Conservation (phyloP, 164 flowering plant genomes). For the Akebia trifoliata region DNA sequence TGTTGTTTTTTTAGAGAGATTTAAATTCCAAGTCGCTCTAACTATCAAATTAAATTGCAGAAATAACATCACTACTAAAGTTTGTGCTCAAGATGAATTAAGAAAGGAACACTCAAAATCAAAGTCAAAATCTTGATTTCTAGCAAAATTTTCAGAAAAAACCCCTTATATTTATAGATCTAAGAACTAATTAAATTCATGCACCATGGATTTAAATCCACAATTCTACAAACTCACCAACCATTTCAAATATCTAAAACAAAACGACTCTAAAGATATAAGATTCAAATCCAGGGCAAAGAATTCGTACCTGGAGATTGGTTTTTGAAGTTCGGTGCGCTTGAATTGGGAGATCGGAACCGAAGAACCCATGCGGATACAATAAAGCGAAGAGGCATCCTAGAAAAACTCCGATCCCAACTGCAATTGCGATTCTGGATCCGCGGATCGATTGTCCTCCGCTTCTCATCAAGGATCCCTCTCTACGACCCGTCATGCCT, state of each 20-base stretch:
- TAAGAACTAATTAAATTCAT: background rate
- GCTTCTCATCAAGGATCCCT: conserved; percentile 41
- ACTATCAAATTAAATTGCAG: too few species aligned
- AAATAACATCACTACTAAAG: background rate
- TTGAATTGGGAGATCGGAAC: conserved; percentile 18
- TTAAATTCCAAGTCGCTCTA: too few species aligned
- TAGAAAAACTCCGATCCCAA: conserved; percentile 55
- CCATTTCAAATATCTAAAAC: too few species aligned
- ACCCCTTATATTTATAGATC: background rate
- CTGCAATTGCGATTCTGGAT: conserved; percentile 51
- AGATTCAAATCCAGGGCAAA: background rate
- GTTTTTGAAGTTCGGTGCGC: conserved; percentile 22
- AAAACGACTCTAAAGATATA: too few species aligned
- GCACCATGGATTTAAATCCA: background rate
- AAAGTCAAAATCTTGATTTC: background rate
- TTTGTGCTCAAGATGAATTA: background rate
- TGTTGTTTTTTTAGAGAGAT: too few species aligned
- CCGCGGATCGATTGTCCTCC: conserved; percentile 36
- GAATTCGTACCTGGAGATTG: conserved; percentile 33
- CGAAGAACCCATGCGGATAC: conserved; percentile 64
- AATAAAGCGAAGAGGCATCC: conserved; percentile 74
- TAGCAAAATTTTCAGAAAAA: background rate
- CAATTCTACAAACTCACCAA: too few species aligned
- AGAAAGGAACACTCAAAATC: background rate
- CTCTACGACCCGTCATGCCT: conserved; percentile 60